Evolutionary conservation across 257 asterid species (phyloP).

Genomic region (Salvia miltiorrhiza): DNA sequence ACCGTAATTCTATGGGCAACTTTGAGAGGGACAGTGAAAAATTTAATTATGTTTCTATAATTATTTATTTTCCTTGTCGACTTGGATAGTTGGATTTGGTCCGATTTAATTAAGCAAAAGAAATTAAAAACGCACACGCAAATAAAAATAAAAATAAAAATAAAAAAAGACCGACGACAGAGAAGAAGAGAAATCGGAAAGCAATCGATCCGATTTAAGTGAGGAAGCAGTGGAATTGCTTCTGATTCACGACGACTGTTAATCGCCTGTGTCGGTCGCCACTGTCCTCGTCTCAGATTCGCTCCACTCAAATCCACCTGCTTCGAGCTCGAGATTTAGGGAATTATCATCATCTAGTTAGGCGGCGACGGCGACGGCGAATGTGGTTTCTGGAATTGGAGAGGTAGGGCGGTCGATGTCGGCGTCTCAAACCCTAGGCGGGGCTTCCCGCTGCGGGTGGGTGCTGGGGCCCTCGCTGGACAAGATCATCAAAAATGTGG

Average conservation of each 20-base stretch:
- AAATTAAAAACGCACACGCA: neutral
- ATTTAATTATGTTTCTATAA: too few species aligned
- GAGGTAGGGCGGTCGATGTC: conserved; percentile 31
- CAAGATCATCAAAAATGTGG: conserved; percentile 93
- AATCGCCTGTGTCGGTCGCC: neutral
- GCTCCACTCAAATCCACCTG: neutral
- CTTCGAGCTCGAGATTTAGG: conserved; percentile 1
- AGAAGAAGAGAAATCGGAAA: conserved; percentile 10
- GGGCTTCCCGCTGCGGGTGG: conserved; percentile 90
- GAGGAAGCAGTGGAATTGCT: neutral
- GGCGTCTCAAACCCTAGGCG: conserved; percentile 78
- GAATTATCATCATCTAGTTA: neutral
- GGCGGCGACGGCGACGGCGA: conserved; percentile 8
- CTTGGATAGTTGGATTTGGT: too few species aligned
- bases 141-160: neutral
- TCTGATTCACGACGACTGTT: conserved; percentile 11
- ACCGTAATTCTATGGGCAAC: too few species aligned
- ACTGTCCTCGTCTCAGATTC: neutral
- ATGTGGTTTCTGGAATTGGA: conserved; percentile 6
- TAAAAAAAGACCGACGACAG: neutral
- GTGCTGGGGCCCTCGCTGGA: conserved; percentile 92
- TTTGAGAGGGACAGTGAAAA: too few species aligned
- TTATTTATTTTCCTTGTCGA: too few species aligned
- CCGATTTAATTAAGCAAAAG: too few species aligned
- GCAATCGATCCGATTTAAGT: neutral